Percentiles rank a stretch among this genome's conserved stretches.
Evolutionary conservation across 306 rosid species (phyloP).

Genomic region (Trichosanthes truncata): DNA sequence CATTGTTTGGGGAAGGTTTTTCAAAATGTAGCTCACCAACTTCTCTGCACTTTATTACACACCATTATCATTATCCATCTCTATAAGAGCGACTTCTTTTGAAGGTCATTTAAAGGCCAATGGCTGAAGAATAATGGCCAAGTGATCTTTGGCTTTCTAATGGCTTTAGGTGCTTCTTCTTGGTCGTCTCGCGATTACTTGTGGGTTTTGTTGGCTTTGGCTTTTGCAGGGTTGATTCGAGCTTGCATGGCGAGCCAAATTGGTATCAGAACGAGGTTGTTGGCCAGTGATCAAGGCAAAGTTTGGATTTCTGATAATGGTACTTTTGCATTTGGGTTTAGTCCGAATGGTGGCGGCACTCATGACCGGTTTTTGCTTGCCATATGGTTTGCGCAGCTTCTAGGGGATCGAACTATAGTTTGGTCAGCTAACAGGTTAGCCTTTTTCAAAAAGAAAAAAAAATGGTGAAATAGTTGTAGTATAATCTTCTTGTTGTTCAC

Average conservation of each 20-base stretch:
- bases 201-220: slow-evolving; percentile 12
- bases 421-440: slow-evolving; percentile 75
- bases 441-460: neutral
- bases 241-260: slow-evolving; percentile 33
- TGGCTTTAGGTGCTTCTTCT: neutral
- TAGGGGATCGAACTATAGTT: slow-evolving; percentile 53
- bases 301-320: slow-evolving; percentile 64
- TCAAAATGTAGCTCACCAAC: slow-evolving; percentile 83
- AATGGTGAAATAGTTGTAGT: neutral
- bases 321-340: slow-evolving; percentile 84
- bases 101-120: neutral
- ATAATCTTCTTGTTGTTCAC: neutral
- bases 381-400: slow-evolving; percentile 78
- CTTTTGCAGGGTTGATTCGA: slow-evolving; percentile 14
- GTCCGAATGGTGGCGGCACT: slow-evolving; percentile 18
- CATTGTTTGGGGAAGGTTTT: slow-evolving; percentile 25
- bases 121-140: neutral
- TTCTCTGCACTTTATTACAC: slow-evolving; percentile 4
- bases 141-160: neutral
- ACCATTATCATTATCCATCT: neutral
- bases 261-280: slow-evolving; percentile 45
- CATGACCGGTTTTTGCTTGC: slow-evolving; percentile 31
- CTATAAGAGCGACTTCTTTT: neutral
- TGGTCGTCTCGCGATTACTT: slow-evolving; percentile 19
- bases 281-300: slow-evolving; percentile 34